These are phyloP conservation scores for Turritis glabra DNA, from an alignment of 345 rosid genomes.

Conservation along the genomic window DNA sequence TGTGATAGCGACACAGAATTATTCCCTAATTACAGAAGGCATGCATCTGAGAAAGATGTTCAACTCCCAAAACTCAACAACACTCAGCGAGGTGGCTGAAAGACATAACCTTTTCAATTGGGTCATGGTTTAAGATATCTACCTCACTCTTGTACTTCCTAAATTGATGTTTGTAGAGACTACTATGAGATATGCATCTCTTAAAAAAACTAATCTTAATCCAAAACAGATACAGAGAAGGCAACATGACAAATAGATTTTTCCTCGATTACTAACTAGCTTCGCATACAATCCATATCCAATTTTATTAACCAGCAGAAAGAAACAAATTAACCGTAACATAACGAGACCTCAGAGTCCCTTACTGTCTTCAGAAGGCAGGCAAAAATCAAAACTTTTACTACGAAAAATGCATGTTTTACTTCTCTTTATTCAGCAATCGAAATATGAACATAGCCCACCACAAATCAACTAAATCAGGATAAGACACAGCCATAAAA, in stretches of 20 bases:
- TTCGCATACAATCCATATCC: neutral
- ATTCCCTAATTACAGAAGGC: neutral
- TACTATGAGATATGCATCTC: neutral
- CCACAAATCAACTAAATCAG: neutral
- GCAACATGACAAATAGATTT: neutral
- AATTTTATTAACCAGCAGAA: too few species aligned
- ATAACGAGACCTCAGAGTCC: neutral
- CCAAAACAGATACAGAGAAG: too few species aligned
- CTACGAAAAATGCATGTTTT: constrained; percentile 9
- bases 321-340: neutral
- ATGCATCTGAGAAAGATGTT: neutral
- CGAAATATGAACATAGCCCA: constrained; percentile 4
- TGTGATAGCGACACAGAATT: neutral
- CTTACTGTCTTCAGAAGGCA: too few species aligned
- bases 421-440: constrained; percentile 2
- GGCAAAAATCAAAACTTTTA: neutral
- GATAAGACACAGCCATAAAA: too few species aligned
- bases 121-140: neutral
- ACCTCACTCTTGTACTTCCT: neutral
- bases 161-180: neutral
- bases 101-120: neutral
- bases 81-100: neutral
- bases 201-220: neutral
- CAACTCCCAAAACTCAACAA: neutral
- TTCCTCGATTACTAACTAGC: neutral